Evolutionary conservation across 805 yeast species (phyloP).

Genomic region (Hanseniaspora hatyaiensis): DNA sequence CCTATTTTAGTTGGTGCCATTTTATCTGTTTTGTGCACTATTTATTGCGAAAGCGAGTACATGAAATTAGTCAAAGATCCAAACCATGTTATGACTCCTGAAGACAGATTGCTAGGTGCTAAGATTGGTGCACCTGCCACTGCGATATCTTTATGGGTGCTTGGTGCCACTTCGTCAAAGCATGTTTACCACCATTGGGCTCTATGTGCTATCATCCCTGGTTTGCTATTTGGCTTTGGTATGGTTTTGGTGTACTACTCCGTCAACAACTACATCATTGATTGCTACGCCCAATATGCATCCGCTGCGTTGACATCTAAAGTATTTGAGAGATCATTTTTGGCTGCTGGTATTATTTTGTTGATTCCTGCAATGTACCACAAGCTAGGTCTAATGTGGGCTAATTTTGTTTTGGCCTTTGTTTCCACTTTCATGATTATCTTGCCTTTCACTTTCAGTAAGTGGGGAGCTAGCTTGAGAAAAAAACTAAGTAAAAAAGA

Average conservation of each 20-base stretch:
- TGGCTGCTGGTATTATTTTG: constrained; percentile 72
- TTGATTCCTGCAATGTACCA: constrained; percentile 74
- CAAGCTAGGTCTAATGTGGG: constrained; percentile 67
- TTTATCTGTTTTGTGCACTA: constrained; percentile 63
- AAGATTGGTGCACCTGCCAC: constrained; percentile 77
- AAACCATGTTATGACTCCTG: constrained; percentile 38
- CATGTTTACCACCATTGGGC: constrained; percentile 54
- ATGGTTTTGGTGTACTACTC: constrained; percentile 67
- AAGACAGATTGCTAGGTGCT: constrained; percentile 69
- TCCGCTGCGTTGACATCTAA: constrained; percentile 74
- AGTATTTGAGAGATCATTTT: constrained; percentile 53
- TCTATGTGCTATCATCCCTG: constrained; percentile 59
- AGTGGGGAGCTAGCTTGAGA: constrained; percentile 54
- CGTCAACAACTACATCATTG: constrained; percentile 74
- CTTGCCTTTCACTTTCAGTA: constrained; percentile 61
- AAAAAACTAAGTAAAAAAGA: constrained; percentile 56
- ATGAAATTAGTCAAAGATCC: constrained; percentile 41
- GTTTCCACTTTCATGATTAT: constrained; percentile 64
- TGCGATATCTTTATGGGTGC: constrained; percentile 63
- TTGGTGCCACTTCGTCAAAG: constrained; percentile 67
- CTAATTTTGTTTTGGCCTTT: constrained; percentile 65
- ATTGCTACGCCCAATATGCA: constrained; percentile 72
- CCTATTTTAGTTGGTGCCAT: constrained; percentile 83
- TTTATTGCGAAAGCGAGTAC: constrained; percentile 56
- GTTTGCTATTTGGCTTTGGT: constrained; percentile 69